phyloP scores from a whole-genome alignment of 495 filamentous ascomycete species.

The Neurospora pannonica region DNA sequence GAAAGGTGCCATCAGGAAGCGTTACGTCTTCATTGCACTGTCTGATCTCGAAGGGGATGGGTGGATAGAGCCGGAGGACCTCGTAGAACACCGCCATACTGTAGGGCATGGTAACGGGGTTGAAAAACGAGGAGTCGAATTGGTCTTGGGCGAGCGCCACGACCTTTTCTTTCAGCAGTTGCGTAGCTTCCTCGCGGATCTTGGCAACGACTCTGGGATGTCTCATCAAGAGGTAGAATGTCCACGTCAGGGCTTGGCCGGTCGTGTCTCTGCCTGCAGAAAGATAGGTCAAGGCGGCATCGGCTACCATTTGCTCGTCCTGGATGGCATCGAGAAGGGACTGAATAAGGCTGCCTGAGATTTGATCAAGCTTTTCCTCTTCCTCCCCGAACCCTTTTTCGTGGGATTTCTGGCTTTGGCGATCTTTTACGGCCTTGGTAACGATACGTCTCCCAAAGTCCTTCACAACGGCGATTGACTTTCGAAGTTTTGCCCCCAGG shows the following conservation, averaged over 20 bases:
- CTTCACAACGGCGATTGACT: slow-evolving; percentile 36
- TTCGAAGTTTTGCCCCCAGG: slow-evolving; percentile 35
- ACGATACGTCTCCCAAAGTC: slow-evolving; percentile 44
- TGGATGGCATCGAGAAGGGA: slow-evolving; percentile 45
- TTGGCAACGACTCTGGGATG: slow-evolving; percentile 27
- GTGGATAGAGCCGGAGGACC: slow-evolving; percentile 45
- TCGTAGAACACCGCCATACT: slow-evolving; percentile 50
- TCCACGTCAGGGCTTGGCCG: slow-evolving; percentile 52
- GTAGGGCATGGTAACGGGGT: slow-evolving; percentile 39
- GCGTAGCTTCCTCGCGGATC: slow-evolving; percentile 34
- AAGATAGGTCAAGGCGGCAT: slow-evolving; percentile 52
- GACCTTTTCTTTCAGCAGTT: slow-evolving; percentile 7
- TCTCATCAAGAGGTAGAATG: slow-evolving; percentile 45
- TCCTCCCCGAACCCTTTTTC: neutral
- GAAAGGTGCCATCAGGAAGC: slow-evolving; percentile 48
- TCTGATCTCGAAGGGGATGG: slow-evolving; percentile 53
- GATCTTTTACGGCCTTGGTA: slow-evolving; percentile 31
- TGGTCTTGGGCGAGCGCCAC: neutral
- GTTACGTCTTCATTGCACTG: slow-evolving; percentile 40
- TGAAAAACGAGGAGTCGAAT: slow-evolving; percentile 31
- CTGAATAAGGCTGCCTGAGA: slow-evolving; percentile 46
- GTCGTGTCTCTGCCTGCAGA: slow-evolving; percentile 53
- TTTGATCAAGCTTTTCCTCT: slow-evolving; percentile 26
- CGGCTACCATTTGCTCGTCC: slow-evolving; percentile 40
- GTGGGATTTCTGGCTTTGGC: slow-evolving; percentile 3